Percentiles rank a stretch among this genome's conserved stretches.
Conservation (phyloP, 768 basidiomycete genomes). For the Lentinus brumalis region DNA sequence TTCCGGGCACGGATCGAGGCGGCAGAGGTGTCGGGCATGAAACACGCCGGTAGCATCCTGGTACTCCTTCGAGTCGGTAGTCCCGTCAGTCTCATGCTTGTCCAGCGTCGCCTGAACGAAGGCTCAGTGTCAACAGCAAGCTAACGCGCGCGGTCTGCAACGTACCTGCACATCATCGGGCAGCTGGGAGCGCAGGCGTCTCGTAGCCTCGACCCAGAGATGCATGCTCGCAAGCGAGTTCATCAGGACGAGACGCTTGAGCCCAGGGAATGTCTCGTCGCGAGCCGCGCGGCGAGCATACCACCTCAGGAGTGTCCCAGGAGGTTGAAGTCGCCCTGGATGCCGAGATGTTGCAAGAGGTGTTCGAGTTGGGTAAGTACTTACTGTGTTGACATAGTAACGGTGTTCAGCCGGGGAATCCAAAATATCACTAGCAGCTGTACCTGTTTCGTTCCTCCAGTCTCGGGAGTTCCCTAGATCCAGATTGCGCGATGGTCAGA, state of each 20-base stretch:
- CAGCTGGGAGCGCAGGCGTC: conserved; percentile 28
- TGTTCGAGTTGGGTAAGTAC: conserved; percentile 49
- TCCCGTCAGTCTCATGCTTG: conserved; percentile 48
- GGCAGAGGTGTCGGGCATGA: conserved; percentile 46
- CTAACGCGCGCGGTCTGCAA: background rate
- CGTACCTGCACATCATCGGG: conserved; percentile 35
- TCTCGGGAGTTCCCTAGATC: no score
- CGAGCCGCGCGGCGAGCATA: conserved; percentile 45
- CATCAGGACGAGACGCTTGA: conserved; percentile 35
- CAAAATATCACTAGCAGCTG: no score
- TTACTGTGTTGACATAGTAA: no score
- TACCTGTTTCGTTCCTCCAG: no score
- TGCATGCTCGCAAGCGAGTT: conserved; percentile 31
- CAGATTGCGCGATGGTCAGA: no score
- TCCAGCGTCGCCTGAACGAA: conserved; percentile 22
- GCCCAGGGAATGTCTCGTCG: conserved; percentile 33
- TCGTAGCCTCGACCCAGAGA: conserved; percentile 34
- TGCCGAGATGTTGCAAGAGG: conserved; percentile 45
- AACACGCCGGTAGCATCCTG: conserved; percentile 38
- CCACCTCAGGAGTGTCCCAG: conserved; percentile 47
- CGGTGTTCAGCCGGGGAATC: no score
- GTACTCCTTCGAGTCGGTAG: conserved; percentile 47
- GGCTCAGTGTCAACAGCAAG: background rate
- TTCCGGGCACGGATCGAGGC: conserved; percentile 34
- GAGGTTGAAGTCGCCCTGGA: conserved; percentile 44